Percentiles rank a stretch among this genome's conserved stretches.
These are phyloP conservation scores for Sporisorium scitamineum DNA, from an alignment of 1,284 basidiomycete species.

Conservation along the genomic window DNA sequence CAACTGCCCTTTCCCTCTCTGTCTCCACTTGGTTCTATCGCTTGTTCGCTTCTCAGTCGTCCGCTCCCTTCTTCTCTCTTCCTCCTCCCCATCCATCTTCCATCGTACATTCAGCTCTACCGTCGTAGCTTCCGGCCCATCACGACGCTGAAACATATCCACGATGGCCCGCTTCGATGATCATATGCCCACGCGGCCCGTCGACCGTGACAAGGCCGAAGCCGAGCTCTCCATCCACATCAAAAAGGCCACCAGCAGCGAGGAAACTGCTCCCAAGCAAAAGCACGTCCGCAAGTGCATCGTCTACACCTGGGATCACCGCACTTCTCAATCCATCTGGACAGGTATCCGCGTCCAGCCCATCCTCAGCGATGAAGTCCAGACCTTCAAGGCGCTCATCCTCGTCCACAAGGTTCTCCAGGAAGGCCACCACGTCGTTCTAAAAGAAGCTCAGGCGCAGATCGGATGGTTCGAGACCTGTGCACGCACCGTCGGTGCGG, in stretches of 20 bases:
- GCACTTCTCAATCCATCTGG: slow-evolving; percentile 68
- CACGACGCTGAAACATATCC: background rate
- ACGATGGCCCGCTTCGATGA: slow-evolving; percentile 54
- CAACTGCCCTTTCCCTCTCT: background rate
- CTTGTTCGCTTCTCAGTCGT: background rate
- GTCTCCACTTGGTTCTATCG: background rate
- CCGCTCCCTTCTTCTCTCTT: background rate
- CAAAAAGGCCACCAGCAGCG: slow-evolving; percentile 66
- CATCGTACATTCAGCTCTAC: background rate
- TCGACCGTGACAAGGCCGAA: slow-evolving; percentile 68
- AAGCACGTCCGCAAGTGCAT: slow-evolving; percentile 69
- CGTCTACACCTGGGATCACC: slow-evolving; percentile 69
- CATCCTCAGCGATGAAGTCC: slow-evolving; percentile 68
- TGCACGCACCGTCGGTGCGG: slow-evolving; percentile 60
- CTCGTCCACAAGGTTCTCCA: slow-evolving; percentile 68
- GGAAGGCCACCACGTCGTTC: slow-evolving; percentile 66
- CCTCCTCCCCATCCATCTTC: slow-evolving; percentile 5
- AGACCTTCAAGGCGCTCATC: slow-evolving; percentile 69
- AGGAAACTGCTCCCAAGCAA: slow-evolving; percentile 68
- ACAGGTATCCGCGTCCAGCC: slow-evolving; percentile 66
- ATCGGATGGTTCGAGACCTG: slow-evolving; percentile 68
- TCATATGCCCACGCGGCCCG: slow-evolving; percentile 64
- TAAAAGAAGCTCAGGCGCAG: slow-evolving; percentile 68
- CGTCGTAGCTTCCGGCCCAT: too few relatives aligned
- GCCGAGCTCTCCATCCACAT: slow-evolving; percentile 66